A percentile compares a stretch with the other conserved stretches of the same genome.
Evolutionary conservation across 305 asterid genomes (phyloP).

Genomic region (Fraxinus dipetala): DNA sequence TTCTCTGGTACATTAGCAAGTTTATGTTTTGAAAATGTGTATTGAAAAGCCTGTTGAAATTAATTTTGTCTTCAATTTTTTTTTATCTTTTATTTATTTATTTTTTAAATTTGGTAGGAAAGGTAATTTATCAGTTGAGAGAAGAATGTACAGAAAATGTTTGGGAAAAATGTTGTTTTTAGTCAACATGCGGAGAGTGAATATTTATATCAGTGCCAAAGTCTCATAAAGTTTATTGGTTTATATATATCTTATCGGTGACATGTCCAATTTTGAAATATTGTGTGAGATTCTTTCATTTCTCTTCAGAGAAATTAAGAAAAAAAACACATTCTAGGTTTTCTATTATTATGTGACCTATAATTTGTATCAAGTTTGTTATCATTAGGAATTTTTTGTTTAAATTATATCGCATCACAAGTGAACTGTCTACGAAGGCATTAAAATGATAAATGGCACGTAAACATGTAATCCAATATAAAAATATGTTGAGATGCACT

Average conservation of each 20-base stretch:
- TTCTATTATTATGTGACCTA: background rate
- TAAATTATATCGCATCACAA: background rate
- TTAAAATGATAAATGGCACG: background rate
- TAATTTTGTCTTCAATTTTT: background rate
- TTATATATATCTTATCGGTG: background rate
- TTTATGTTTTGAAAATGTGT: background rate
- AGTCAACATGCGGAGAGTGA: background rate
- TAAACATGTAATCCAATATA: background rate
- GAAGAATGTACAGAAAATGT: background rate
- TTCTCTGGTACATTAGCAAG: background rate
- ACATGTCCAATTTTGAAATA: background rate
- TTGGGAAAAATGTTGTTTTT: background rate
- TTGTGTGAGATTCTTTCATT: background rate
- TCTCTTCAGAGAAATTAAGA: background rate
- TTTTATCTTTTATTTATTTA: too few relatives aligned
- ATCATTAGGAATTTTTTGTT: background rate
- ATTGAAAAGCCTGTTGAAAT: background rate
- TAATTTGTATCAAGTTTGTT: background rate
- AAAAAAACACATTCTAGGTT: background rate
- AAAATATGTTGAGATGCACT: background rate
- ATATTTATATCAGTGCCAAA: background rate
- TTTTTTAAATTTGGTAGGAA: background rate
- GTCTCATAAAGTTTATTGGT: background rate
- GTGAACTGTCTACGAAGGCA: too few relatives aligned
- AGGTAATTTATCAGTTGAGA: background rate